phyloP scores from a whole-genome alignment of 441 rosid genomes.

The Manihot esculenta region DNA sequence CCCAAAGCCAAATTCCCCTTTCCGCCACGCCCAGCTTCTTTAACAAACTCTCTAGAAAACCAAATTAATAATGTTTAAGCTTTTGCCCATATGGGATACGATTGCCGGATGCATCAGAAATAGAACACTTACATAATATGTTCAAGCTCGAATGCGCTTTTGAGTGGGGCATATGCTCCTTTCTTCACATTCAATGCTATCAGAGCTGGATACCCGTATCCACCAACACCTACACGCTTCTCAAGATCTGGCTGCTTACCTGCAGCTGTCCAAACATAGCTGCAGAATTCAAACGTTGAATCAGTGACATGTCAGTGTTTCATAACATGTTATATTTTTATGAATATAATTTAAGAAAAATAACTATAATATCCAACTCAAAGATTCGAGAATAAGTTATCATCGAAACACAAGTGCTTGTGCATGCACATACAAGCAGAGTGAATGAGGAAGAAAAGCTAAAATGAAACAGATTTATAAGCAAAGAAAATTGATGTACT shows the following conservation, averaged over 20 bases:
- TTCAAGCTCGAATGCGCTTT: conserved; percentile 89
- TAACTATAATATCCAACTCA: background rate
- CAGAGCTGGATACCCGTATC: conserved; percentile 96
- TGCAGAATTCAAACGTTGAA: conserved; percentile 31
- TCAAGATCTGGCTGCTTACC: conserved; percentile 92
- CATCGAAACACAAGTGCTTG: background rate
- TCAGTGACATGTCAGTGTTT: background rate
- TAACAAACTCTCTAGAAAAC: conserved; percentile 79
- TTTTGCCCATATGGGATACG: conserved; percentile 3
- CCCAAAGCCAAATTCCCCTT: conserved; percentile 83
- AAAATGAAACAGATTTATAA: background rate
- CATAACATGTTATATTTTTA: background rate
- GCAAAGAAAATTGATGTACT: conserved; percentile 13
- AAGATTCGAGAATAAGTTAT: background rate
- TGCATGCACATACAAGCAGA: background rate
- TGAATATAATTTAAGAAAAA: background rate
- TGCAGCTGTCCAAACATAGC: conserved; percentile 92
- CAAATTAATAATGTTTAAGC: background rate
- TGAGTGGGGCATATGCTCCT: conserved; percentile 92
- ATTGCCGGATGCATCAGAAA: background rate
- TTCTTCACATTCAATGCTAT: conserved; percentile 93
- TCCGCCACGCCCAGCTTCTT: conserved; percentile 91
- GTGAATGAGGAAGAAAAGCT: background rate
- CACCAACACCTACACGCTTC: conserved; percentile 83
- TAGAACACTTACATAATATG: conserved; percentile 62